These are phyloP conservation scores for Sergeia podlipaevii DNA, from an alignment of 208 protist genomes.

Conservation along the genomic window DNA sequence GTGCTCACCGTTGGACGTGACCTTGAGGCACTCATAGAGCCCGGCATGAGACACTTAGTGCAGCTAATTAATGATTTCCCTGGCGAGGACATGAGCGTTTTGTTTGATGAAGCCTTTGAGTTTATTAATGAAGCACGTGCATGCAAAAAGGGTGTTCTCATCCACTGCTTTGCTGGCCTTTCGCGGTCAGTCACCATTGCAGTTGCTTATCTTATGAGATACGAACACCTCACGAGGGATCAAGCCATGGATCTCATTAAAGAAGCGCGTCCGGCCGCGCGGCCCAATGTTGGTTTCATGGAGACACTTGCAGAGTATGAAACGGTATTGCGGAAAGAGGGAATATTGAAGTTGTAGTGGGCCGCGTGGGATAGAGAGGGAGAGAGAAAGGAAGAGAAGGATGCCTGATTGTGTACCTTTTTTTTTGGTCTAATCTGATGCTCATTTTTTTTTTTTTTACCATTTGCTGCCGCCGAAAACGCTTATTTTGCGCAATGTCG, in stretches of 20 bases:
- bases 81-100: slow-evolving; percentile 43
- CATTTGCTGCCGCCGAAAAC: no score
- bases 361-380: no score
- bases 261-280: slow-evolving; percentile 55
- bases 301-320: slow-evolving; percentile 34
- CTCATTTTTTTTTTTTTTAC: no score
- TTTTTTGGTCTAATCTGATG: no score
- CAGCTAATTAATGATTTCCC: slow-evolving; percentile 77
- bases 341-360: no score
- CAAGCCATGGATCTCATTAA: slow-evolving; percentile 62
- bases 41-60: slow-evolving; percentile 75
- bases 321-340: no score
- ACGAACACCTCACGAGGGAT: slow-evolving; percentile 48
- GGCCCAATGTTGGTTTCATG: slow-evolving; percentile 85
- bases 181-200: slow-evolving; percentile 83
- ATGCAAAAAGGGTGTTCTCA: slow-evolving; percentile 59
- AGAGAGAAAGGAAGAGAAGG: no score
- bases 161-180: slow-evolving; percentile 91
- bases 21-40: slow-evolving; percentile 61
- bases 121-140: slow-evolving; percentile 77
- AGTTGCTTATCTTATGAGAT: slow-evolving; percentile 84
- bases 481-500: no score
- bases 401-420: no score
- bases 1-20: slow-evolving; percentile 72
- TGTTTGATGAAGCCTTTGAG: slow-evolving; percentile 66